Evolutionary conservation across 2,329 filamentous ascomycete genomes (phyloP), one percentile per base, ranked within the genome.

Genomic region (Hypoxylon rubiginosum): DNA sequence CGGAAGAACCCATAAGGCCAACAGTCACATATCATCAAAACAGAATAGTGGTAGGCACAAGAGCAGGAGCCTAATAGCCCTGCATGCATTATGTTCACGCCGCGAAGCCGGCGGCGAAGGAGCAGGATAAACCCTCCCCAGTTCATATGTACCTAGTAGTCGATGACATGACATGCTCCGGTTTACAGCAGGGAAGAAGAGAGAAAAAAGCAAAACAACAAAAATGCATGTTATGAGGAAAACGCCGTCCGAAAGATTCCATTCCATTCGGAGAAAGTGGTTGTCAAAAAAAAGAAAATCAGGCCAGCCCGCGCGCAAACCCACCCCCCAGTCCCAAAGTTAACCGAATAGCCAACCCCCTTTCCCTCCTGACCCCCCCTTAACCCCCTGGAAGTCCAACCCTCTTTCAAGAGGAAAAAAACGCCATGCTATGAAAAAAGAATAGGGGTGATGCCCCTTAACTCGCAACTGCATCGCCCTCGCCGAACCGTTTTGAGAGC

Each of bases 381-480:
- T 41, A n/a, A n/a, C 15, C 39, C 15, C 39, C 6, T 43, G 8
- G 13, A 36, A 57, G 19, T 58, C 59, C 66, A 36, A 48, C 57
- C 57, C 62, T 52, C 55, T 56, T 36, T 58, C 56, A 45, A 57
- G 63, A 64, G 46, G 58, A 64, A 59, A 46, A 56, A 61, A 69
- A 69, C 66, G 63, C 66, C 66, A 46, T 58, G 57, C 63, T 48
- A 50, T 60, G 51, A 36, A 36, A 65, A 66, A 62, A 49, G 57
- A 65, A 43, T 34, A 65, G n/a, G 55, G 55, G 54, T 26, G 59
- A 64, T 62, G 28, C 30, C 54, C 28, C 30, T n/a, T n/a, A 34
- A 55, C 64, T 66, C 34, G 51, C 46, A n/a, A 51, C 48, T 39
- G 30, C 32, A 57, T 61, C 50, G 26, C 45, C 45, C n/a, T n/a